These are phyloP conservation scores for Lactifluus rugatus DNA, from an alignment of 768 basidiomycete species.

Conservation along the genomic window DNA sequence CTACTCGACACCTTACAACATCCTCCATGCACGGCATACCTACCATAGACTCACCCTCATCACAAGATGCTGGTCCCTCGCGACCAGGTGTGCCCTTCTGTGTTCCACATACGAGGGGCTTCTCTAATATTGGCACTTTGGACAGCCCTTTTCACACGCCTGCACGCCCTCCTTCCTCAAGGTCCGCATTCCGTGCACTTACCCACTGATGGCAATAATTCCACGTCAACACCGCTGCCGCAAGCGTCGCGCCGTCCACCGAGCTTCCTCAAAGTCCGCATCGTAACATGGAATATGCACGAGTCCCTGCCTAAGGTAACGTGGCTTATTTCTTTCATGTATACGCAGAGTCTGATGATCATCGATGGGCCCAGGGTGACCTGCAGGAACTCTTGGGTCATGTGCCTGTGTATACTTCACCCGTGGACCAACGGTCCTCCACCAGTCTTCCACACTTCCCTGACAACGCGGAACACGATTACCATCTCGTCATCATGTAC, in stretches of 20 bases:
- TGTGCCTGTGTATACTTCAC: slow-evolving; percentile 37
- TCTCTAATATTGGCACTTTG: not conserved
- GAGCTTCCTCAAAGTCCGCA: slow-evolving; percentile 53
- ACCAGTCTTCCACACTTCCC: slow-evolving; percentile 37
- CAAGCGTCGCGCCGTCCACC: slow-evolving; percentile 22
- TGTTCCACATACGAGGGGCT: not conserved
- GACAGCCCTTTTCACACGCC: slow-evolving; percentile 34
- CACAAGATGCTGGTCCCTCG: slow-evolving; percentile 10
- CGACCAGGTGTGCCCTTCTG: slow-evolving; percentile 12
- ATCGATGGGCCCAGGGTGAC: slow-evolving; percentile 44
- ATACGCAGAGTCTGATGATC: not conserved
- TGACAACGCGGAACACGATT: slow-evolving; percentile 50
- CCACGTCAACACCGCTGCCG: slow-evolving; percentile 22
- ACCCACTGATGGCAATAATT: slow-evolving; percentile 21
- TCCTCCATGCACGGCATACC: not conserved
- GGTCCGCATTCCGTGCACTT: slow-evolving; percentile 20
- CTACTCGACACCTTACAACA: not conserved
- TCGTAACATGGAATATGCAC: slow-evolving; percentile 83
- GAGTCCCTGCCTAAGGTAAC: slow-evolving; percentile 66
- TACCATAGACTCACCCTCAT: not conserved
- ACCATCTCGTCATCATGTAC: slow-evolving; percentile 72
- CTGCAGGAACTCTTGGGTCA: slow-evolving; percentile 60
- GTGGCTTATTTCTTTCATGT: not conserved
- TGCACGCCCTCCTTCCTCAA: slow-evolving; percentile 43
- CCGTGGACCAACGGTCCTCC: slow-evolving; percentile 21